Conservation (phyloP, 1,139 yeast genomes). For the Tardiomyces blankii region DNA sequence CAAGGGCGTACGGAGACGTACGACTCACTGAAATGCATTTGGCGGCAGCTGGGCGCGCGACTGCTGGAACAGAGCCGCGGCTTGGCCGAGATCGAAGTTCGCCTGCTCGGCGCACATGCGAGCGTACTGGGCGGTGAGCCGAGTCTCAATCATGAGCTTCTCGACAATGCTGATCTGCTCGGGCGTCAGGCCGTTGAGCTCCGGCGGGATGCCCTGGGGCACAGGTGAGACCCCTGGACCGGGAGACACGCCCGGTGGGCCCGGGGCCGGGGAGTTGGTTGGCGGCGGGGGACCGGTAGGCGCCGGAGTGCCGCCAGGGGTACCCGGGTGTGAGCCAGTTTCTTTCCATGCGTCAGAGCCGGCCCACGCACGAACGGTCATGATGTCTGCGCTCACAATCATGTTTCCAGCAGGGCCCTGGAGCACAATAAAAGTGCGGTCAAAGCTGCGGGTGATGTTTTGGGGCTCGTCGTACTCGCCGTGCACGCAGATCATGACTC, state of each 20-base stretch:
- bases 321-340: constrained; percentile 5
- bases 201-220: constrained; percentile 13
- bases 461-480: constrained; percentile 67
- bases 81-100: constrained; percentile 66
- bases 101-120: constrained; percentile 84
- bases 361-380: constrained; percentile 54
- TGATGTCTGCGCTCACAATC: constrained; percentile 75
- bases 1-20: background rate
- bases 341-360: constrained; percentile 49
- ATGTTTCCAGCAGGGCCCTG: constrained; percentile 52
- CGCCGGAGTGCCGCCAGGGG: constrained; percentile 10
- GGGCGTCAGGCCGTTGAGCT: constrained; percentile 29
- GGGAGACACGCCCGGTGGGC: background rate
- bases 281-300: constrained; percentile 13
- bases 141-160: constrained; percentile 61
- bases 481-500: constrained; percentile 67
- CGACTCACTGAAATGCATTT: constrained; percentile 32
- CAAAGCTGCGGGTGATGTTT: constrained; percentile 63
- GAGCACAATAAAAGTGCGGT: constrained; percentile 62
- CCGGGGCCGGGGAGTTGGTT: too few species aligned
- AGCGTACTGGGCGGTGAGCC: constrained; percentile 67
- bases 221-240: background rate
- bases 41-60: constrained; percentile 47
- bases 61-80: constrained; percentile 60
- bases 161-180: constrained; percentile 57